A percentile compares a stretch with the other conserved stretches of the same genome.
Evolutionary conservation across 2,329 filamentous ascomycete genomes (phyloP).

Genomic region (Coleophoma cylindrospora): DNA sequence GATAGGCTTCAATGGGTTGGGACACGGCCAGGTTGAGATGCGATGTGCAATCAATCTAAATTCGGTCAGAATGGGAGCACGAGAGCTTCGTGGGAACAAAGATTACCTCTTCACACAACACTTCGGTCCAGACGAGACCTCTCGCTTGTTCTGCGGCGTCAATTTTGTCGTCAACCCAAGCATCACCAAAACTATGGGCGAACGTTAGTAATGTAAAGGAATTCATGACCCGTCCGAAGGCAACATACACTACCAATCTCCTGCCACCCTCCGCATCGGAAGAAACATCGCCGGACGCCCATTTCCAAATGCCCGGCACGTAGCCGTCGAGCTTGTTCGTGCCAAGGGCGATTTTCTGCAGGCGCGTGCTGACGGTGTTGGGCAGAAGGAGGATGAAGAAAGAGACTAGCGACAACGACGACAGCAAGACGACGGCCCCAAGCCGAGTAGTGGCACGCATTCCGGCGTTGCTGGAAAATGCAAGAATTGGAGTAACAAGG

Average conservation of each 20-base stretch:
- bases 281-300: conserved; percentile 4
- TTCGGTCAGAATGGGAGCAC: too few species aligned
- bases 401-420: conserved; percentile 14
- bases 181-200: conserved; percentile 19
- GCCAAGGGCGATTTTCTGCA: conserved; percentile 16
- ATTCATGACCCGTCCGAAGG: too few species aligned
- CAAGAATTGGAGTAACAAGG: neutral
- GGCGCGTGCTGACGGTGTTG: conserved; percentile 8
- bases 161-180: conserved; percentile 21
- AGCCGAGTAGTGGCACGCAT: conserved; percentile 13
- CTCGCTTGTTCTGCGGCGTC: conserved; percentile 9
- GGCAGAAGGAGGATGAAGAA: conserved; percentile 14
- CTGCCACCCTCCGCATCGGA: conserved; percentile 5
- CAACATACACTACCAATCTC: conserved; percentile 16
- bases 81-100: neutral
- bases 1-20: conserved; percentile 14
- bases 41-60: conserved; percentile 23
- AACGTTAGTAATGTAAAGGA: too few species aligned
- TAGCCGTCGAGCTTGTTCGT: conserved; percentile 11
- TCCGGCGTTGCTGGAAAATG: neutral
- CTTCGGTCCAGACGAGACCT: conserved; percentile 21
- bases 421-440: conserved; percentile 13
- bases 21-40: conserved; percentile 21
- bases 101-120: conserved; percentile 24
- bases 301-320: conserved; percentile 12